These are phyloP conservation scores for Tetrahymena elliotti DNA, from an alignment of 73 alveolate genomes.

Conservation along the genomic window DNA sequence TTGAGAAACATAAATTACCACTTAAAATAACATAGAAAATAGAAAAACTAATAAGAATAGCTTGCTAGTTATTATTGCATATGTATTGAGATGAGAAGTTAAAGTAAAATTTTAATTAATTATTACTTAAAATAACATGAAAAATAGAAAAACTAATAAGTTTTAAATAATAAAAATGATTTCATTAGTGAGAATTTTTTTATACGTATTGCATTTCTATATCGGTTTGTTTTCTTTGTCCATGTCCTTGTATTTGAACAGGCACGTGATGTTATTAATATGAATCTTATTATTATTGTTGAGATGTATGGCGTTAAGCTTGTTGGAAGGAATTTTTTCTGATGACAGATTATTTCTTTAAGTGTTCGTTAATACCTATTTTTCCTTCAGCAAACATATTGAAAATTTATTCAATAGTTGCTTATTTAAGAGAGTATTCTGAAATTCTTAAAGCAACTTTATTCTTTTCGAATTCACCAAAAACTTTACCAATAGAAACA, in stretches of 20 bases:
- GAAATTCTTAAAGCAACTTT: slow-evolving; percentile 53
- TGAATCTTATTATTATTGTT: background rate
- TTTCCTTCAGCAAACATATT: slow-evolving; percentile 44
- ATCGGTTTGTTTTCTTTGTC: background rate
- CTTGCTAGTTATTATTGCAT: too few species aligned
- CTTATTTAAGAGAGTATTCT: slow-evolving; percentile 51
- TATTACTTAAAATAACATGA: too few species aligned
- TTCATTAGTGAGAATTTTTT: background rate
- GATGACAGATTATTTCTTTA: background rate
- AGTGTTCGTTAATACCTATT: background rate
- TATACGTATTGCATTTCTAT: background rate
- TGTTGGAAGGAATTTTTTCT: background rate
- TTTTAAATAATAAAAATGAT: too few species aligned
- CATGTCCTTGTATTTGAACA: background rate
- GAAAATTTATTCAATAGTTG: slow-evolving; percentile 46
- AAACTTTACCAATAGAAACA: slow-evolving; percentile 31
- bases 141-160: too few species aligned
- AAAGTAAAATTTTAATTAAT: too few species aligned
- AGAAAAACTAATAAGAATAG: too few species aligned
- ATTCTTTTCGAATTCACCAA: slow-evolving; percentile 42
- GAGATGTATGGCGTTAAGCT: background rate
- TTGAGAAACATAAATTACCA: too few species aligned
- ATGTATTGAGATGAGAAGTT: too few species aligned
- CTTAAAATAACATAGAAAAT: background rate
- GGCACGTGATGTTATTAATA: too few species aligned